These are phyloP conservation scores for Eucalyptus cloeziana DNA, from an alignment of 345 rosid genomes.

Conservation along the genomic window DNA sequence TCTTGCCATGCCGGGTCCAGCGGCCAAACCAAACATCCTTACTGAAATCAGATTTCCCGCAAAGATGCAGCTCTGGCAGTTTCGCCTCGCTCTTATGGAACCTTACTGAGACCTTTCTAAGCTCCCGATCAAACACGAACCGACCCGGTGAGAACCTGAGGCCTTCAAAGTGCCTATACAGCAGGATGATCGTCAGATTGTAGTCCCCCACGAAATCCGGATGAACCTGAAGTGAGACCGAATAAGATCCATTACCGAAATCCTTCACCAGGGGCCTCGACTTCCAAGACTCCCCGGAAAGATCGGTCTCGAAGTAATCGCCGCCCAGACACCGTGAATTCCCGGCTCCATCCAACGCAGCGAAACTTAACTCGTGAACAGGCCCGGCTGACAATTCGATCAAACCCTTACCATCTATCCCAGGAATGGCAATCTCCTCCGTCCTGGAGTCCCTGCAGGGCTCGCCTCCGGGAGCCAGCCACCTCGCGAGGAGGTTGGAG, in stretches of 20 bases:
- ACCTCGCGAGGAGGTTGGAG: slow-evolving; percentile 31
- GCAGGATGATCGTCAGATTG: slow-evolving; percentile 60
- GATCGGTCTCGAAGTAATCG: slow-evolving; percentile 83
- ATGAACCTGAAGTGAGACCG: slow-evolving; percentile 70
- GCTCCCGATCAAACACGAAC: slow-evolving; percentile 41
- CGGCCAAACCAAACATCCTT: slow-evolving; percentile 74
- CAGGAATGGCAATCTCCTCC: slow-evolving; percentile 42
- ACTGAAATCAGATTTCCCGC: slow-evolving; percentile 50
- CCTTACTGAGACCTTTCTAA: slow-evolving; percentile 31
- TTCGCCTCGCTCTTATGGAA: slow-evolving; percentile 17
- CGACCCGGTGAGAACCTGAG: slow-evolving; percentile 57
- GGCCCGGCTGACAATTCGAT: slow-evolving; percentile 53
- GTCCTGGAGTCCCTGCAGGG: slow-evolving; percentile 52
- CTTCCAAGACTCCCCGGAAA: slow-evolving; percentile 84
- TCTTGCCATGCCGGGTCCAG: slow-evolving; percentile 83
- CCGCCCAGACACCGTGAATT: slow-evolving; percentile 61
- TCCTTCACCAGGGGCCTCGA: slow-evolving; percentile 74
- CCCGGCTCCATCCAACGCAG: slow-evolving; percentile 46
- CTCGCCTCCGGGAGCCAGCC: slow-evolving; percentile 63
- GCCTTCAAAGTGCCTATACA: slow-evolving; percentile 68
- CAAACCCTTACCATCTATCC: slow-evolving; percentile 34
- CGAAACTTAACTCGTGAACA: slow-evolving; percentile 50
- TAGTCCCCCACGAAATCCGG: slow-evolving; percentile 74
- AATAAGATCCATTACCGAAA: slow-evolving; percentile 72
- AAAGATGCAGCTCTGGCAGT: slow-evolving; percentile 38